These are phyloP conservation scores for Dictyostelium discoideum DNA, from an alignment of 78 protist genomes.

Conservation along the genomic window dicty_2.7 NC_007088.5:6375001-6375500, in stretches of 20 bases:
- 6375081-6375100: constrained; percentile 84
- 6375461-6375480: constrained; percentile 20
- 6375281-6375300: constrained; percentile 84
- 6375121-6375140: constrained; percentile 93
- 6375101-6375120: constrained; percentile 97
- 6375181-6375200: constrained; percentile 80
- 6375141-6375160: constrained; percentile 83
- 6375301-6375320: constrained; percentile 90
- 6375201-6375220: neutral
- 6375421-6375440: constrained; percentile 94
- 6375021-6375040: neutral
- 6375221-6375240: neutral
- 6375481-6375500: constrained; percentile 82
- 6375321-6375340: constrained; percentile 89
- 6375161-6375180: constrained; percentile 89
- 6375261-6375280: constrained; percentile 48
- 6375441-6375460: constrained; percentile 93
- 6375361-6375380: constrained; percentile 60
- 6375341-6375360: constrained; percentile 86
- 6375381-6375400: constrained; percentile 86
- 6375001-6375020: neutral
- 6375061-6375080: neutral
- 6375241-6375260: constrained; percentile 58
- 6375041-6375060: neutral
- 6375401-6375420: constrained; percentile 61